Percentiles rank a stretch among this genome's conserved stretches.
These are phyloP conservation scores for Suillus placidus DNA, from an alignment of 768 basidiomycete genomes.

Conservation along the genomic window DNA sequence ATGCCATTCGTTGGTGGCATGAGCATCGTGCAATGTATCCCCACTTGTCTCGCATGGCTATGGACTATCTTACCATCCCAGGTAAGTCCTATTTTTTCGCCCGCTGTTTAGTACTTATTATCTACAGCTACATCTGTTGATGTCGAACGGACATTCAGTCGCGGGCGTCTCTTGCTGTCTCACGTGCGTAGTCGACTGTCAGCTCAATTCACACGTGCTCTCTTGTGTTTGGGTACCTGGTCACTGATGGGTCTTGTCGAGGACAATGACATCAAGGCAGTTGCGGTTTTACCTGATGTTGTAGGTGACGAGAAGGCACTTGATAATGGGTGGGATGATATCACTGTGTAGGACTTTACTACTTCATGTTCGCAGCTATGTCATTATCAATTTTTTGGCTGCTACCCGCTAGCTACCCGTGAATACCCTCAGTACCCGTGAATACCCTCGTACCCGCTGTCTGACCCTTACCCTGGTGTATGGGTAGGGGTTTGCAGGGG, in stretches of 20 bases:
- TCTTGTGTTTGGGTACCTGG: constrained; percentile 41
- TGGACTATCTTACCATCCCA: constrained; percentile 27
- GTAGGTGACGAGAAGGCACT: constrained; percentile 7
- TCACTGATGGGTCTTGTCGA: constrained; percentile 28
- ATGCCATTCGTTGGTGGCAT: constrained; percentile 25
- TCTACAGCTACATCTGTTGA: constrained; percentile 35
- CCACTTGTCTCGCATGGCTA: constrained; percentile 29
- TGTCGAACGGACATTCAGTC: constrained; percentile 33
- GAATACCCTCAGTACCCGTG: not conserved
- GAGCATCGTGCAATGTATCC: constrained; percentile 23
- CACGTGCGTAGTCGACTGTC: constrained; percentile 31
- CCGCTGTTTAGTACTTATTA: constrained; percentile 1
- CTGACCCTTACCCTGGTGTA: too few relatives aligned
- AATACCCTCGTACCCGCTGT: too few relatives aligned
- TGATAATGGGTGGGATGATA: constrained; percentile 11
- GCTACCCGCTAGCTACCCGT: not conserved
- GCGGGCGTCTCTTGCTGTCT: constrained; percentile 27
- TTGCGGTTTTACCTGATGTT: constrained; percentile 2
- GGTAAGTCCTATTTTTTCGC: not conserved
- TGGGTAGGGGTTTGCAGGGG: too few relatives aligned
- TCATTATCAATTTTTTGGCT: too few relatives aligned
- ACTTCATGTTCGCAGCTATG: not conserved
- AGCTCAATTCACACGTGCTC: constrained; percentile 24
- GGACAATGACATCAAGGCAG: constrained; percentile 23
- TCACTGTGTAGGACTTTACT: not conserved